Evolutionary conservation across 1,284 basidiomycete species (phyloP).

Genomic region (Butyriboletus appendiculatus): DNA sequence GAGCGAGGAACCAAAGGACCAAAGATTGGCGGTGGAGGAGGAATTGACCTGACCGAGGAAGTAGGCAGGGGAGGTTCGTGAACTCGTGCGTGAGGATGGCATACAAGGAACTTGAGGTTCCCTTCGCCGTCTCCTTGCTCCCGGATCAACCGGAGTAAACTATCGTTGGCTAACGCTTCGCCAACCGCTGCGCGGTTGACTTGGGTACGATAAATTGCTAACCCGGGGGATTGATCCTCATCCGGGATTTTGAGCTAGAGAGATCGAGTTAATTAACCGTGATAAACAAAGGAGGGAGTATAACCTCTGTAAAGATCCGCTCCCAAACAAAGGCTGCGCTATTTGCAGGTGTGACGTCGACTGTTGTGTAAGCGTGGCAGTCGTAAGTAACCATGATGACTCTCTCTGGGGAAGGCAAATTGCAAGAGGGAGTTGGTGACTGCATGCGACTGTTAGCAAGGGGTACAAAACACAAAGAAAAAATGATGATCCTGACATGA

Average conservation of each 20-base stretch:
- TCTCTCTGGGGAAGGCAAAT: conserved; percentile 38
- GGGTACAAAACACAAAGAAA: not conserved
- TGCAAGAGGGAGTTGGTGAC: conserved; percentile 33
- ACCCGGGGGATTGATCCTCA: conserved; percentile 68
- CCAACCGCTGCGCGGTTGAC: conserved; percentile 76
- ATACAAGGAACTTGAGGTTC: conserved; percentile 80
- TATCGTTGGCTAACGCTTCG: conserved; percentile 67
- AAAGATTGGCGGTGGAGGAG: conserved; percentile 48
- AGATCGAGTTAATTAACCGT: conserved; percentile 8
- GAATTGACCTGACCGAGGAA: conserved; percentile 50
- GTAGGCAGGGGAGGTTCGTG: conserved; percentile 48
- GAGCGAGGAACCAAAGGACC: conserved; percentile 48
- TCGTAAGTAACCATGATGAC: conserved; percentile 80
- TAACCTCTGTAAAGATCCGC: conserved; percentile 81
- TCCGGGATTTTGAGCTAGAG: conserved; percentile 79
- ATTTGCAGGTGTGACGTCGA: conserved; percentile 74
- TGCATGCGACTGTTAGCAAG: conserved; percentile 16
- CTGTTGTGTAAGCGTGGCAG: conserved; percentile 76
- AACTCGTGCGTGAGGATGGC: conserved; percentile 59
- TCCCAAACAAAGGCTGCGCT: conserved; percentile 79
- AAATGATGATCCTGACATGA: conserved; percentile 22
- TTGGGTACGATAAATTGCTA: conserved; percentile 85
- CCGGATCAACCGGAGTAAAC: conserved; percentile 71
- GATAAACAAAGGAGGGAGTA: conserved; percentile 17
- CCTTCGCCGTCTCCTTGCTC: conserved; percentile 73